A percentile compares a stretch with the other conserved stretches of the same genome.
Conservation (phyloP, 2,329 filamentous ascomycete species). For the Fusarium sacchari region DNA sequence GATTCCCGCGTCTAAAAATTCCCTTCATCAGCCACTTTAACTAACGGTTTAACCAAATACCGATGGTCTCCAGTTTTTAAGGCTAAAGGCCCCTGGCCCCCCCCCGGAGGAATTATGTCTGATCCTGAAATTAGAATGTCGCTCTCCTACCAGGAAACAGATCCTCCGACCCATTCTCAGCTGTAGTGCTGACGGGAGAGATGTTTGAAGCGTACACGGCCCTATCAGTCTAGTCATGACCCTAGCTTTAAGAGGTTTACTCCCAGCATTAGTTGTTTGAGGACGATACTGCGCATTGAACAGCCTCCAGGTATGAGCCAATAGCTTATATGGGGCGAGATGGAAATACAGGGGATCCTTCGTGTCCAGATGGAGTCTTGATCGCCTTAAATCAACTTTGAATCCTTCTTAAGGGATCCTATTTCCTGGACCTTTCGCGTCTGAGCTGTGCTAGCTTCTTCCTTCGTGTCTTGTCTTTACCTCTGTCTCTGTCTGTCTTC, state of each 20-base stretch:
- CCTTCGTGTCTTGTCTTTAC: not conserved
- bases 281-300: conserved; percentile 7
- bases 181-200: not conserved
- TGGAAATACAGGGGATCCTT: conserved; percentile 7
- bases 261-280: not conserved
- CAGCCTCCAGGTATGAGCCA: not conserved
- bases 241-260: conserved; percentile 5
- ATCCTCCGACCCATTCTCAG: conserved; percentile 21
- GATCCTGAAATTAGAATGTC: conserved; percentile 26
- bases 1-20: not conserved
- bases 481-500: not conserved
- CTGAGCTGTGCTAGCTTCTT: not conserved
- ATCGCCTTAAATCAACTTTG: conserved; percentile 1
- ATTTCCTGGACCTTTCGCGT: not conserved
- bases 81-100: conserved; percentile 13
- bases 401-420: conserved; percentile 5
- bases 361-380: conserved; percentile 15
- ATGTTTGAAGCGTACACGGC: not conserved
- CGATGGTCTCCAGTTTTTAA: conserved; percentile 25
- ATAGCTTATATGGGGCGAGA: not conserved
- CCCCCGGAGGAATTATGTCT: not conserved
- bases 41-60: not conserved
- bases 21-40: not conserved
- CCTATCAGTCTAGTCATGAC: conserved; percentile 14
- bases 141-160: conserved; percentile 6